Conservation (phyloP, 1,284 basidiomycete species). For the Fomitopsis pinicola region DNA sequence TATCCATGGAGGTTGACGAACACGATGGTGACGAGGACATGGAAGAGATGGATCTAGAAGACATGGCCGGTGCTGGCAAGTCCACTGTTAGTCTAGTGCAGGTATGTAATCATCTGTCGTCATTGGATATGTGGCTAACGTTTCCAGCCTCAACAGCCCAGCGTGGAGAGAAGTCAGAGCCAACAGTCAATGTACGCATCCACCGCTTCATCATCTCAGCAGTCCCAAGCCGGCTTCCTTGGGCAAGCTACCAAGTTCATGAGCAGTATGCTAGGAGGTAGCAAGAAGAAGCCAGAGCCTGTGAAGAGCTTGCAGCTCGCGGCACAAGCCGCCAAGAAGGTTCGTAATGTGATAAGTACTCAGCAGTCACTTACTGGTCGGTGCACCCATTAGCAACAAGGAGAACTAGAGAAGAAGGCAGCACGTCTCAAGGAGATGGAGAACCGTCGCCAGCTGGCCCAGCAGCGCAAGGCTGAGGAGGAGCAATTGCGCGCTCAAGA, state of each 20-base stretch:
- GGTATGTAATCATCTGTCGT: slow-evolving; percentile 30
- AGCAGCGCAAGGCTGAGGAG: slow-evolving; percentile 76
- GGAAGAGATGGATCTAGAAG: slow-evolving; percentile 36
- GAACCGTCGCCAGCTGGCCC: slow-evolving; percentile 62
- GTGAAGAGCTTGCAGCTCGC: slow-evolving; percentile 84
- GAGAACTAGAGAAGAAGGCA: slow-evolving; percentile 77
- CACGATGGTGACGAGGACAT: slow-evolving; percentile 22
- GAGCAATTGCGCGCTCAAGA: slow-evolving; percentile 61
- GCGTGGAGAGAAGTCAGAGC: slow-evolving; percentile 35
- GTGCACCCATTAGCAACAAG: slow-evolving; percentile 65
- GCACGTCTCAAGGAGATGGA: slow-evolving; percentile 77
- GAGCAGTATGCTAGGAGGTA: slow-evolving; percentile 59
- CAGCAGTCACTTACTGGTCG: neutral
- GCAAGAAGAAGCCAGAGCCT: slow-evolving; percentile 63
- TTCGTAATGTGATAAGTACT: slow-evolving; percentile 25
- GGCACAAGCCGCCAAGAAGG: slow-evolving; percentile 82
- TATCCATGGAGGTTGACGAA: slow-evolving; percentile 32
- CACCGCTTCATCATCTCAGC: slow-evolving; percentile 43
- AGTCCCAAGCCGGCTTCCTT: slow-evolving; percentile 57
- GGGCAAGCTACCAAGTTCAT: slow-evolving; percentile 64
- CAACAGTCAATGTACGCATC: slow-evolving; percentile 48
- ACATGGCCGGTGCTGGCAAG: slow-evolving; percentile 33
- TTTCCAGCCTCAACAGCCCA: slow-evolving; percentile 11
- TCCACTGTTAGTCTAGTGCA: slow-evolving; percentile 38
- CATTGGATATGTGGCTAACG: too few species aligned